Evolutionary conservation across 106 monocot genomes (phyloP), one percentile per base, ranked within the genome.

Genomic region (Dendrobium chrysotoxum): DNA sequence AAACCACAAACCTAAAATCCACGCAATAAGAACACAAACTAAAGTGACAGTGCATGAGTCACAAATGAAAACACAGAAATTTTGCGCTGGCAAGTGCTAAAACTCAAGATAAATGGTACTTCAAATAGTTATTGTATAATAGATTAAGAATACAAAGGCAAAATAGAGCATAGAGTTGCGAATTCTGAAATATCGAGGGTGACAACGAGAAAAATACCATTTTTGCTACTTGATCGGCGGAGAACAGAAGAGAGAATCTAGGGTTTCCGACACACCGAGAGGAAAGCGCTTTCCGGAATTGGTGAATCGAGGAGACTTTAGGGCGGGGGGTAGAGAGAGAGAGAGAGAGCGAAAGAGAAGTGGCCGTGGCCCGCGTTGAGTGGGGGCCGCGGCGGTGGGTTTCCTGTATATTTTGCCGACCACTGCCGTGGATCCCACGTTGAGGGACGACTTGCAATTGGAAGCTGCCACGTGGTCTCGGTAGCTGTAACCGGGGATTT

Each of bases 191-290:
- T 11, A 4, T 38, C 35, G 17, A 71, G 38, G 38, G 28, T 16
- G 16, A 35, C 0, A 71, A 10, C 7, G 17, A 38, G 1, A 50
- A 13, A 2, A 15, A 71, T 71, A 71, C 71, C 71, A 71, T 70
- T 38, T 71, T 71, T 38, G 31, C 30, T 31, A 12, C 35, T 71
- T 38, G 31, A 71, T 71, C 71, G 71, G 71, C 10, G 71, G 71
- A 65, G 64, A 65, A 65, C 64, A 71, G 68, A 70, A 71, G 71
- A 71, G 71, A 71, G 9, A 38, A 71, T 71, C 71, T 71, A 71
- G 71, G 71, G 71, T 71, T 71, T 71, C 71, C 31, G 35, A 26
- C 25, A 6, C 13, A 8, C 23, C 1, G 64, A 65, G 25, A 65
- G 64, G 11, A 23, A 23, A 65, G 64, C 25, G 64, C 0, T 65